phyloP scores from a whole-genome alignment of 768 basidiomycete species.

The Phylloporus sp. region DNA sequence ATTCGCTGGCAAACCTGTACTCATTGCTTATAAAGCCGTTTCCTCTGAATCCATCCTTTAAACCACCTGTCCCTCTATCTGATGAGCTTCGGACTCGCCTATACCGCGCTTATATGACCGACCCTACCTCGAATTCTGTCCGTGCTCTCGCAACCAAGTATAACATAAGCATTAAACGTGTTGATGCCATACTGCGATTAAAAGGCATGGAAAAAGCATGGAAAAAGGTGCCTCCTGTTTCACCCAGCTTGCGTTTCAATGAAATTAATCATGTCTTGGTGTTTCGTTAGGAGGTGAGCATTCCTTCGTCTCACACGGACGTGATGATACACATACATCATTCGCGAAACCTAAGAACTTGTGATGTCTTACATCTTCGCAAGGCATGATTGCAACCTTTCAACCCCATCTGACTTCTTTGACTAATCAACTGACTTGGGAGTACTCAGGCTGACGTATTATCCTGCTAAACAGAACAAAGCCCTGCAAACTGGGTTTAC shows the following conservation, averaged over 20 bases:
- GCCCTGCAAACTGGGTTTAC: slow-evolving; percentile 76
- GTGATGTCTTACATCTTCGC: slow-evolving; percentile 61
- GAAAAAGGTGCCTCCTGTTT: slow-evolving; percentile 56
- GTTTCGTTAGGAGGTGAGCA: slow-evolving; percentile 39
- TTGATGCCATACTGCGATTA: slow-evolving; percentile 78
- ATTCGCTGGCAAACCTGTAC: neutral
- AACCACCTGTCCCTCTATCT: slow-evolving; percentile 73
- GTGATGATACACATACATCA: slow-evolving; percentile 60
- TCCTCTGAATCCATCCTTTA: slow-evolving; percentile 80
- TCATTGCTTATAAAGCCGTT: slow-evolving; percentile 56
- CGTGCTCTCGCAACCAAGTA: slow-evolving; percentile 58
- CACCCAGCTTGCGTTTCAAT: slow-evolving; percentile 2
- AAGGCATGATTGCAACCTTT: slow-evolving; percentile 57
- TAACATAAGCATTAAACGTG: slow-evolving; percentile 69
- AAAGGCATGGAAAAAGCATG: slow-evolving; percentile 73
- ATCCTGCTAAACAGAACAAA: slow-evolving; percentile 43
- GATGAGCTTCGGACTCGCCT: slow-evolving; percentile 54
- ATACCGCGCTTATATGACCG: slow-evolving; percentile 55
- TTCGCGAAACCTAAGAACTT: slow-evolving; percentile 66
- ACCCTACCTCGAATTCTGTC: slow-evolving; percentile 54
- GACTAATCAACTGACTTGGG: slow-evolving; percentile 6
- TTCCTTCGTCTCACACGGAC: neutral
- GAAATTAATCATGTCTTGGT: slow-evolving; percentile 8
- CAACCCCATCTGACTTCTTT: slow-evolving; percentile 64
- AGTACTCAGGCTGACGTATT: neutral